phyloP scores from a whole-genome alignment of 2,329 filamentous ascomycete species.

The Phialemoniopsis sp. region DNA sequence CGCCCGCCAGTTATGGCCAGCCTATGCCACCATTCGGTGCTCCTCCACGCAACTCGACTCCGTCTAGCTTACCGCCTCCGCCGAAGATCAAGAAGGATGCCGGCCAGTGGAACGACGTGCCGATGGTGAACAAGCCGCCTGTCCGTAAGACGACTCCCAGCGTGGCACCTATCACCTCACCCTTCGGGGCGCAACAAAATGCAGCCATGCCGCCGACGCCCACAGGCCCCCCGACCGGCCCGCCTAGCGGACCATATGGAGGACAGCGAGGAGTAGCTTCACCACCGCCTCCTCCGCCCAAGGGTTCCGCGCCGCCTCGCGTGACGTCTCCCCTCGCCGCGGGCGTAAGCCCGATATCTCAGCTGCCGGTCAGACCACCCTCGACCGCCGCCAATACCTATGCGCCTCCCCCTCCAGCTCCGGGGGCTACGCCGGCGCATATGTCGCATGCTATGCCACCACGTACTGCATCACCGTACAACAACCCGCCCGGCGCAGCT shows the following conservation, averaged over 20 bases:
- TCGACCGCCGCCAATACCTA: constrained; percentile 61
- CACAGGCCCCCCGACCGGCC: constrained; percentile 48
- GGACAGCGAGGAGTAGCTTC: constrained; percentile 58
- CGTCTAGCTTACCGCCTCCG: constrained; percentile 65
- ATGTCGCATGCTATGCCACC: constrained; percentile 54
- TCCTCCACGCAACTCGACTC: constrained; percentile 55
- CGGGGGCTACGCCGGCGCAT: constrained; percentile 22
- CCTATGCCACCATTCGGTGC: constrained; percentile 23
- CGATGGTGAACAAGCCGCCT: constrained; percentile 75
- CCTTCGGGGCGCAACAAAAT: constrained; percentile 65
- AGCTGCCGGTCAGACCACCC: constrained; percentile 41
- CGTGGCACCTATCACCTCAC: constrained; percentile 64
- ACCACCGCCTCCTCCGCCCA: constrained; percentile 79
- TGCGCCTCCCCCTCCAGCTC: constrained; percentile 50
- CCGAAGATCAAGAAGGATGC: constrained; percentile 67
- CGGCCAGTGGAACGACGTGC: constrained; percentile 92
- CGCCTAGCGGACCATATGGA: constrained; percentile 54
- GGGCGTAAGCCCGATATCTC: constrained; percentile 46
- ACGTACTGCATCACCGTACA: constrained; percentile 81
- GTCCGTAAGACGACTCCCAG: constrained; percentile 72
- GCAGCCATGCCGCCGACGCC: constrained; percentile 52
- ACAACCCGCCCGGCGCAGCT: constrained; percentile 66
- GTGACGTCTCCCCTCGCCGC: constrained; percentile 65
- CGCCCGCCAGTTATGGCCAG: constrained; percentile 37
- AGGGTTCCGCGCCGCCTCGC: constrained; percentile 66